Evolutionary conservation across 2,329 filamentous ascomycete species (phyloP), one percentile per base, ranked within the genome.

Genomic region (Penicillium sp.): DNA sequence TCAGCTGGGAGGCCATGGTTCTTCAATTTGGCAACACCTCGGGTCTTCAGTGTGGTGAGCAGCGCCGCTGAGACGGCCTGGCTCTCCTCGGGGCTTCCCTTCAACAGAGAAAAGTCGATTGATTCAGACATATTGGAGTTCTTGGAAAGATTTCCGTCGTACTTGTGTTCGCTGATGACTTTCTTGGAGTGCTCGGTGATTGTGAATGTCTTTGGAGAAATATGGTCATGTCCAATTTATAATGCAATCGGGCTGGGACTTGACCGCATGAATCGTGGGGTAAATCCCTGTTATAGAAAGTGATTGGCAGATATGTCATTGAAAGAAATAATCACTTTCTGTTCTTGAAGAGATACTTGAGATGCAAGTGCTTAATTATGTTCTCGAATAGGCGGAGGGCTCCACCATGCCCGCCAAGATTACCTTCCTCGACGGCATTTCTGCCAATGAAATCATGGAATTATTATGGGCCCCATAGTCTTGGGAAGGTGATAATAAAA

Each of bases 1-100:
- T 56, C 34, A 21, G 52, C 53, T 0, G 59, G 49, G 3, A 61
- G 49, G n/a, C 55, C 55, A 23, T 61, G 59, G 33, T 61, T 60
- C 42, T 56, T 55, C 23, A 60, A 17, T 10, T 54, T 58, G 45
- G 48, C 58, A 10, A 50, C 55, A 23, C 55, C 55, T 1, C 55
- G 55, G 9, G 53, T 59, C 36, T 62, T 59, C 1, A 60, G 47
- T 4, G 42, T 51, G 2, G 46, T 13, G 9, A 62, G 53, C 3
- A 62, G 45, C 1, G 44, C 42, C 20, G 34, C 32, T 2, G 49
- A 58, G 10, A 52, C 21, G 2, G 44, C 47, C n/a, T 49, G 41
- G 8, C 54, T 55, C 24, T 60, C 47, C 15, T 54, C 36, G 20
- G 44, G 53, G 23, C 46, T 48, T 17, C 55, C 55, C 20, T 60